phyloP scores from a whole-genome alignment of 176 grass and related monocot species.

The Aegilops umbellulata region DNA sequence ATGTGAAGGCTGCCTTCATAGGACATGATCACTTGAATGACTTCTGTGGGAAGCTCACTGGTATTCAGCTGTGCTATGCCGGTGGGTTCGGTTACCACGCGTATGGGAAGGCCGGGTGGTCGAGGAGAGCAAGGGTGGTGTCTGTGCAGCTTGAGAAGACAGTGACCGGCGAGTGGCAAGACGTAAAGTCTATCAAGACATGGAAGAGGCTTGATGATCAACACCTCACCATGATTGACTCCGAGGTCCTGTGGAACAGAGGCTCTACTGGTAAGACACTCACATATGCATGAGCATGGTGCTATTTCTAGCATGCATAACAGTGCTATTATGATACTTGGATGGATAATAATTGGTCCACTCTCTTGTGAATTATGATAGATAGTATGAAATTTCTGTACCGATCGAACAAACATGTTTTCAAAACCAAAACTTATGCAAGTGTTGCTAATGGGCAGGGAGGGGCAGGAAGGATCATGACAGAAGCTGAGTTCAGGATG shows the following conservation, averaged over 20 bases:
- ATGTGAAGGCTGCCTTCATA: conserved; percentile 78
- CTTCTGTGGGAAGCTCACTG: conserved; percentile 75
- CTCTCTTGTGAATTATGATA: too few relatives aligned
- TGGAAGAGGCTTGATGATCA: conserved; percentile 94
- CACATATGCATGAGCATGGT: background rate
- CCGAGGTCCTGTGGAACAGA: conserved; percentile 81
- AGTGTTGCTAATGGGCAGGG: conserved; percentile 45
- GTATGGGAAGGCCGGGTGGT: conserved; percentile 90
- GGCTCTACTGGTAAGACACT: conserved; percentile 58
- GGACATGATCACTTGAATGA: conserved; percentile 95
- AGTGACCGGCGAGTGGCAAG: conserved; percentile 54
- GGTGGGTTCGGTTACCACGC: conserved; percentile 99
- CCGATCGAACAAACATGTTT: background rate
- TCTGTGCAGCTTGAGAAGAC: conserved; percentile 77
- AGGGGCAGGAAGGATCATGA: conserved; percentile 47
- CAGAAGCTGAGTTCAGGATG: conserved; percentile 34
- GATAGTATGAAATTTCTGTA: background rate
- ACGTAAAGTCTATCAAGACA: conserved; percentile 92
- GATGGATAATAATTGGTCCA: too few relatives aligned
- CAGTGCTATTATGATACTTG: too few relatives aligned
- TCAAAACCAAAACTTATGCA: background rate
- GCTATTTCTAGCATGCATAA: background rate
- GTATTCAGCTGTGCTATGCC: conserved; percentile 82
- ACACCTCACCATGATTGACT: conserved; percentile 74
- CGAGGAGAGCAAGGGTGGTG: conserved; percentile 88